Conservation (phyloP, 306 rosid genomes). For the Rosa persica region DNA sequence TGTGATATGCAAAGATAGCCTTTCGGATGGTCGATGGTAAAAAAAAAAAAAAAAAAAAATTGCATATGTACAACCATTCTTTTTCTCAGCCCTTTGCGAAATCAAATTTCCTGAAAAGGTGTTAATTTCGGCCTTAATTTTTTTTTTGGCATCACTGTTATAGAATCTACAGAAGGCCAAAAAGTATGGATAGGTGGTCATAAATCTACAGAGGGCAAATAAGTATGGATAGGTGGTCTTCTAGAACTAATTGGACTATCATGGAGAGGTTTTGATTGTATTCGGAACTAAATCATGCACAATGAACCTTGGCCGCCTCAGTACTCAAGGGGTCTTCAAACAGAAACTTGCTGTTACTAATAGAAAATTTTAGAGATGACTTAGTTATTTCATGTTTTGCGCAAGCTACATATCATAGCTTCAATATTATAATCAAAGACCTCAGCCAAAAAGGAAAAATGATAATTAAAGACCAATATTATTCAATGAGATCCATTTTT, state of each 20-base stretch:
- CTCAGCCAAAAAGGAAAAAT: background rate
- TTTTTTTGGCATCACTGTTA: background rate
- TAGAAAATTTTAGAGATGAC: background rate
- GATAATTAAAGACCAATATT: background rate
- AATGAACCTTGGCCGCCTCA: background rate
- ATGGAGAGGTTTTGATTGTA: background rate
- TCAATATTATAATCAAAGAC: background rate
- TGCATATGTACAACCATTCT: background rate
- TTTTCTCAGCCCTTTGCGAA: background rate
- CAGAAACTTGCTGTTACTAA: background rate
- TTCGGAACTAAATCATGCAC: background rate
- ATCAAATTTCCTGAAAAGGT: no score
- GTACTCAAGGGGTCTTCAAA: background rate
- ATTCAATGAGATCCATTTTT: background rate
- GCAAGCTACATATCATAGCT: background rate
- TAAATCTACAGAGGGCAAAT: background rate
- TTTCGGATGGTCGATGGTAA: no score
- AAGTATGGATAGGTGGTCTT: background rate
- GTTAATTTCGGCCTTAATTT: background rate
- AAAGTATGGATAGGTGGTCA: no score
- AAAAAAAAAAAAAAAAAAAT: no score
- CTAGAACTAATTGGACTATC: background rate
- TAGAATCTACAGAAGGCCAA: no score
- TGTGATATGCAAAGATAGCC: background rate
- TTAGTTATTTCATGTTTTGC: background rate